Evolutionary conservation across 805 yeast species (phyloP).

Genomic region (Cyberlindnera bimundalis): DNA sequence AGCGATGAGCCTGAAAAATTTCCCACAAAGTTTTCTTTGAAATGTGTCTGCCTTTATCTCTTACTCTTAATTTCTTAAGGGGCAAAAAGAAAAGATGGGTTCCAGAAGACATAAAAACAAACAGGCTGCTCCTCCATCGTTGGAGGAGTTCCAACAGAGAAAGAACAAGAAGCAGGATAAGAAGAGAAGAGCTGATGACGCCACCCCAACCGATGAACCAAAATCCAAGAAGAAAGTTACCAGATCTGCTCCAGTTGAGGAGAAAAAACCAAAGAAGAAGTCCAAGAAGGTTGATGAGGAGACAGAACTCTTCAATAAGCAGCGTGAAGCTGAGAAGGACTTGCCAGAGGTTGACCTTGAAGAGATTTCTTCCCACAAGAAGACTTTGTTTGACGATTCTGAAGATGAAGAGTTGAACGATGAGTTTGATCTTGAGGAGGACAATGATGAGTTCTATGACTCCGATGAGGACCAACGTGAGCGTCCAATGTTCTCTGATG

Average conservation of each 20-base stretch:
- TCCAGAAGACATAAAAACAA: constrained; percentile 83
- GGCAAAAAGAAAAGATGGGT: constrained; percentile 50
- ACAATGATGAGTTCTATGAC: constrained; percentile 31
- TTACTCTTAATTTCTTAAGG: background rate
- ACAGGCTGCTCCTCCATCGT: constrained; percentile 88
- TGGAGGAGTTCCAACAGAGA: constrained; percentile 71
- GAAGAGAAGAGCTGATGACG: constrained; percentile 32
- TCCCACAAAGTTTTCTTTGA: background rate
- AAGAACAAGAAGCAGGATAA: constrained; percentile 34
- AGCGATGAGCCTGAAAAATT: constrained; percentile 9
- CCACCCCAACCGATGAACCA: constrained; percentile 26
- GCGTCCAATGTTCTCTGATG: constrained; percentile 28
- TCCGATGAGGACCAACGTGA: constrained; percentile 28
- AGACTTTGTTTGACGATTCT: constrained; percentile 67
- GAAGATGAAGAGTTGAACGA: constrained; percentile 36
- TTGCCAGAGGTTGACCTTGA: constrained; percentile 67
- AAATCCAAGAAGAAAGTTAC: constrained; percentile 23
- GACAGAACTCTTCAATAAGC: constrained; percentile 22
- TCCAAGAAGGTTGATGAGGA: constrained; percentile 27
- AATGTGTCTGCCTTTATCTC: background rate
- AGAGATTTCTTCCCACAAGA: constrained; percentile 65
- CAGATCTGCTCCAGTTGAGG: constrained; percentile 8
- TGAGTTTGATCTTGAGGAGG: constrained; percentile 56
- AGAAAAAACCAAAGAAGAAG: constrained; percentile 18
- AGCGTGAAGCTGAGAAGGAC: constrained; percentile 40